Base-by-base conservation (phyloP, 1,139 yeast species). In the Lodderomyces metapsilosis region DNA sequence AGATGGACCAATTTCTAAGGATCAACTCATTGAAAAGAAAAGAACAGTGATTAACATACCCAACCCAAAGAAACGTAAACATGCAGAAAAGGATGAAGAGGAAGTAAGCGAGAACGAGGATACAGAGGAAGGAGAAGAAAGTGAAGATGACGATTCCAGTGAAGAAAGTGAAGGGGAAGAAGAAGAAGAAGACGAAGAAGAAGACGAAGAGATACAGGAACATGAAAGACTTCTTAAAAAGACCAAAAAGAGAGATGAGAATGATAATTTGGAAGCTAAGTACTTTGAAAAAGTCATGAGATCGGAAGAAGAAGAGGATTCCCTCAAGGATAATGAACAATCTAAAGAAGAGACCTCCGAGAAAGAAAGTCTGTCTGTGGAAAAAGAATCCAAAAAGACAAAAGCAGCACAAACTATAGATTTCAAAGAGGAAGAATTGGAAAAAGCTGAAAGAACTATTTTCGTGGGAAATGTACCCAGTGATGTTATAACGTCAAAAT, bases 381-480 rank as follows among this genome's bases (percentile, higher is more conserved):
- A 25, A 17, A 31, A 28, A n/a, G 35, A 30, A n/a, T 4, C 38
- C 13, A 34, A 35, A 46, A 43, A 50, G 24, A 57, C 67, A 9
- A 62, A 58, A 35, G 71, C 74, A 15, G 73, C 76, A 17, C 61
- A 57, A 41, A 57, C 67, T 2, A 57, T 77, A 36, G 79, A 77
- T 54, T 60, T 82, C 41, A 84, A 83, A 53, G 87, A 82, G 48
- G 61, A 64, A 9, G 96, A 89, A 59, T 69, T 88, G 42, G 87
- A 79, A 52, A 88, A 89, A 62, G 95, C 96, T 2, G 92, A 88
- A 53, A 76, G 84, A 53, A 92, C 98, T 0, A 71, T 91, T 1
- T 94, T 94, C 58, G 84, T 94, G 10, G 98, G 98, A 37, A 94
- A 94, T 61, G 79, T 92, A 17, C 78, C 88, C 15, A 67, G 81